Base-by-base conservation (phyloP, 805 yeast species). In the Candida yuanshanica region DNA sequence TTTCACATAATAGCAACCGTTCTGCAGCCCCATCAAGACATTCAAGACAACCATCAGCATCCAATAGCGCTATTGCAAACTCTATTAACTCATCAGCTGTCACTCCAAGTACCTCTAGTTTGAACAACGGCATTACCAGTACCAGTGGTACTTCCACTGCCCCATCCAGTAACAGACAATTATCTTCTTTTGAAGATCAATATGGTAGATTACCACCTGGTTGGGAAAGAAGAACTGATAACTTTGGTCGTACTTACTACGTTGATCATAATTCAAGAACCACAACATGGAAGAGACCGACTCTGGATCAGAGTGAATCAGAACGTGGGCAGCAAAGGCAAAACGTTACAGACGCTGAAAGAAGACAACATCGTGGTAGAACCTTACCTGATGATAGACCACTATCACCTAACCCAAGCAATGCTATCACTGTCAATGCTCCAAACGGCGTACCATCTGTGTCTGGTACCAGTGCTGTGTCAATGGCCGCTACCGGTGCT, bases 261-360 rank as follows among this genome's bases (percentile, higher is more conserved):
- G 99, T 93, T 27, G 99, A 93, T 66, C 99, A 93, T 67, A 89
- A 91, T 63, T 86, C 96, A 17, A 81, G 97, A 66, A 86, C 96
- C 8, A 93, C 99, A 8, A 91, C 99, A n/a, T 93, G 99, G 99
- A 89, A 85, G 55, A 77, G 99, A 55, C 99, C 99, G 23, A 81
- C 93, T 4, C 61, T 81, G 49, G 91, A 83, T 40, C 87, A 85
- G 56, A 70, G 80, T 33, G 96, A 88, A 59, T 68, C 77, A 14
- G 95, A 65, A 44, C 68, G 77, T 58, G 69, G 69, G 22, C 69
- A 64, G 45, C 82, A 77, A 59, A 65, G 84, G 56, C 82, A 74
- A 55, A 75, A 74, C 48, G 75, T 76, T 39, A 83, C 93, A 5
- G 96, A 91, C 51, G 80, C 85, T 26, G 96, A 90, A 62, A 77